A percentile compares a stretch with the other conserved stretches of the same genome.
Conservation (phyloP, 2,329 filamentous ascomycete genomes). For the Cladobotryum protrusum region DNA sequence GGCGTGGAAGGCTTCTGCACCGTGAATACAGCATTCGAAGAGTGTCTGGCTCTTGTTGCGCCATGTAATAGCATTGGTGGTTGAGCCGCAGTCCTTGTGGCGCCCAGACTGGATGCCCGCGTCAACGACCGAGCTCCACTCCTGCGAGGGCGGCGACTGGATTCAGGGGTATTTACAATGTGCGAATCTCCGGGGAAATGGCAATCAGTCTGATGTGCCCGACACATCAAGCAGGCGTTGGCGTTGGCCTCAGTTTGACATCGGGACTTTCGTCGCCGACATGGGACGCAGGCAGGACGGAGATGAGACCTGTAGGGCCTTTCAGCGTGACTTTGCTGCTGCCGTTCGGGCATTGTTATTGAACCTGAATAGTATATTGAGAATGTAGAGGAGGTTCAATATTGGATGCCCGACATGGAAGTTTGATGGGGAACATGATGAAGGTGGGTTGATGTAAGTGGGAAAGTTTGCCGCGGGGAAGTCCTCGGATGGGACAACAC, state of each 20-base stretch:
- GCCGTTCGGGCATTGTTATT: not conserved
- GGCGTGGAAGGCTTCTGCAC: slow-evolving; percentile 1
- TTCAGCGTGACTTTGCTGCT: slow-evolving; percentile 12
- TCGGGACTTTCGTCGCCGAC: slow-evolving; percentile 54
- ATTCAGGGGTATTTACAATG: slow-evolving; percentile 16
- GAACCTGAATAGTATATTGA: not conserved
- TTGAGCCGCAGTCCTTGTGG: slow-evolving; percentile 1
- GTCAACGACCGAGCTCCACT: slow-evolving; percentile 8
- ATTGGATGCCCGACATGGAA: too few species aligned
- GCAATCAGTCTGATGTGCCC: slow-evolving; percentile 51
- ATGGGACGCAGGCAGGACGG: slow-evolving; percentile 53
- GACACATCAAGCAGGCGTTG: slow-evolving; percentile 50
- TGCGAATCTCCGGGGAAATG: slow-evolving; percentile 40
- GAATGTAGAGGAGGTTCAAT: too few species aligned
- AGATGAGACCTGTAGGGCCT: slow-evolving; percentile 57
- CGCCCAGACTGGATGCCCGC: not conserved
- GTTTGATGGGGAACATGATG: too few species aligned
- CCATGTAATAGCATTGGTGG: not conserved
- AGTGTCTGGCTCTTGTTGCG: slow-evolving; percentile 2
- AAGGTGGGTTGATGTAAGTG: too few species aligned
- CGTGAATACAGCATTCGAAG: not conserved
- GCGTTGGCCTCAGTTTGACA: slow-evolving; percentile 52
- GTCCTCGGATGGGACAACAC: too few species aligned
- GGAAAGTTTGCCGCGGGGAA: too few species aligned
- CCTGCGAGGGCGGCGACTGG: slow-evolving; percentile 11